These are phyloP conservation scores for Sordaria brevicollis DNA, from an alignment of 495 filamentous ascomycete species.

Conservation along the genomic window DNA sequence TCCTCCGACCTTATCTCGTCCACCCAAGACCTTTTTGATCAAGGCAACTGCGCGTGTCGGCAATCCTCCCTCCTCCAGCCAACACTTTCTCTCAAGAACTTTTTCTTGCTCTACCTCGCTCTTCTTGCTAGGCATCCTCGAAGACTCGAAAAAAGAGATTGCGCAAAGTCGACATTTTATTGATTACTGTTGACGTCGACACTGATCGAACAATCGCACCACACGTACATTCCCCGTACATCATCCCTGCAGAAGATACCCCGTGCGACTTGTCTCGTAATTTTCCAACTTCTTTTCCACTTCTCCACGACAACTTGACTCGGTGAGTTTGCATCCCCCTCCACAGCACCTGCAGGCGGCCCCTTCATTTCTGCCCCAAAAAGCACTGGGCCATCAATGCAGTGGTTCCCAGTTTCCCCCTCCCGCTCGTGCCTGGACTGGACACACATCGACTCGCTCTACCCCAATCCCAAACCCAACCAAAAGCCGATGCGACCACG, in stretches of 20 bases:
- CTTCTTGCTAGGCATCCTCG: slow-evolving; percentile 2
- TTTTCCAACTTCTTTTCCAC: not conserved
- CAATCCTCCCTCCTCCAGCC: not conserved
- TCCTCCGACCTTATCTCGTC: not conserved
- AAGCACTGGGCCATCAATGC: not conserved
- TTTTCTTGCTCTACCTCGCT: slow-evolving; percentile 13
- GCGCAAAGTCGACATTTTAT: not conserved
- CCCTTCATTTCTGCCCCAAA: not conserved
- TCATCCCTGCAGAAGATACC: slow-evolving; percentile 15
- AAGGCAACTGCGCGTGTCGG: not conserved
- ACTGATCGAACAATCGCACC: not conserved
- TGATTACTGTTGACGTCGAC: not conserved
- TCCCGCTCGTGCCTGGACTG: not conserved
- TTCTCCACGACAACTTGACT: not conserved
- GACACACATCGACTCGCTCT: not conserved
- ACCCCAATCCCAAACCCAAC: not conserved
- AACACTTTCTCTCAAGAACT: not conserved
- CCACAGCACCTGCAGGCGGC: slow-evolving; percentile 2
- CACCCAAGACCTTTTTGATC: not conserved
- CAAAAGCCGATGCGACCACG: not conserved
- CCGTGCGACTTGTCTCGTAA: slow-evolving; percentile 1
- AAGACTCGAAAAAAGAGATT: not conserved
- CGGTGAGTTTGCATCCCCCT: not conserved
- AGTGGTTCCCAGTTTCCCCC: not conserved
- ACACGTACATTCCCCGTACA: not conserved